Conservation (phyloP, 176 grass and related monocot genomes). For the Oryza rufipogon region DNA sequence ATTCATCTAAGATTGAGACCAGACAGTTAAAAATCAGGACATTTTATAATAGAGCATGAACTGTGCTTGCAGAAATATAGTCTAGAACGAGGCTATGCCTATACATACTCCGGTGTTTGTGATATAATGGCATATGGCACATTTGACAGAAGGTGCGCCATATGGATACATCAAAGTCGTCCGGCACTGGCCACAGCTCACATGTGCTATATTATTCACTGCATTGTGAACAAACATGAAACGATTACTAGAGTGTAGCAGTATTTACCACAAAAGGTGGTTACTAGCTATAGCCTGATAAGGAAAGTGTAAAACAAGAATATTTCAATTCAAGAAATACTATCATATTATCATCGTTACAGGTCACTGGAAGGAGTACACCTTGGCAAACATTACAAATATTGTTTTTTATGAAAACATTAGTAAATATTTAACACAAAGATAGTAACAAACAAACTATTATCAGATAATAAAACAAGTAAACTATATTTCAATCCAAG, state of each 20-base stretch:
- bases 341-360: background rate
- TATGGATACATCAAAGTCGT: slow-evolving; percentile 90
- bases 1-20: slow-evolving; percentile 57
- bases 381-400: no score
- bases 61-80: slow-evolving; percentile 16
- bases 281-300: background rate
- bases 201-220: slow-evolving; percentile 76
- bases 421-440: background rate
- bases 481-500: background rate
- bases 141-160: slow-evolving; percentile 90
- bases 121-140: slow-evolving; percentile 81
- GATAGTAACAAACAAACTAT: background rate
- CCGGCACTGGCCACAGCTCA: slow-evolving; percentile 72
- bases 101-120: slow-evolving; percentile 66
- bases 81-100: background rate
- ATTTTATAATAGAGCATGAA: background rate
- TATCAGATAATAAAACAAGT: background rate
- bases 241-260: background rate
- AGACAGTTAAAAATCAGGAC: slow-evolving; percentile 36
- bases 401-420: no score
- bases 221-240: slow-evolving; percentile 41
- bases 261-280: background rate
- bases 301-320: background rate
- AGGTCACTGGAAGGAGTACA: background rate
- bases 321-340: background rate